phyloP scores from a whole-genome alignment of 768 basidiomycete species.

The Lentinula boryana region DNA sequence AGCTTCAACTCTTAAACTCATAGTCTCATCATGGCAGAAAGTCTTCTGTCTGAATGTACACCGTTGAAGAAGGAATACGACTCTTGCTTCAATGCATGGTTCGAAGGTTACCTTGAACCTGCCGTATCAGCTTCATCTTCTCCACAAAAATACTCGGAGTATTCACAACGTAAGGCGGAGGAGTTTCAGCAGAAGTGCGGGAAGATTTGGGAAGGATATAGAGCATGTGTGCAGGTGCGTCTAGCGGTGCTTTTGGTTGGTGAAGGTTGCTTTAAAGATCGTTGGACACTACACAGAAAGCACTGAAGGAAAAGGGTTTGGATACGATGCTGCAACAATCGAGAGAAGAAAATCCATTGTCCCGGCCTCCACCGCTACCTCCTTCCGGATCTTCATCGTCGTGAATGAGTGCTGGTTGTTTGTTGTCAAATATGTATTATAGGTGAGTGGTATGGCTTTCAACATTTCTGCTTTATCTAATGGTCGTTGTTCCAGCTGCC shows the following conservation, averaged over 20 bases:
- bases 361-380: constrained; percentile 47
- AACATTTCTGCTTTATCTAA: not conserved
- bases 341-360: constrained; percentile 70
- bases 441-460: not conserved
- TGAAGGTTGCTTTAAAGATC: not conserved
- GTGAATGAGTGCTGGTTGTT: not conserved
- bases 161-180: constrained; percentile 74
- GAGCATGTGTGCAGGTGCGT: constrained; percentile 76
- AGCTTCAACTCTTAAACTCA: not conserved
- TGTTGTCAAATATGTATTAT: not conserved
- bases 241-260: not conserved
- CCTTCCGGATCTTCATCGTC: not conserved
- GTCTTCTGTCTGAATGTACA: constrained; percentile 81
- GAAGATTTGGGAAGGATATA: constrained; percentile 74
- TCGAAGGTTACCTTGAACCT: constrained; percentile 93
- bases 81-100: constrained; percentile 96
- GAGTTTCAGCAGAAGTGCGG: constrained; percentile 89
- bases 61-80: constrained; percentile 88
- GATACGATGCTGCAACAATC: constrained; percentile 75
- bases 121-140: constrained; percentile 40
- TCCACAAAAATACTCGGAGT: constrained; percentile 44
- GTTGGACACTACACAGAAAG: constrained; percentile 44
- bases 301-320: constrained; percentile 72
- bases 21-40: constrained; percentile 57
- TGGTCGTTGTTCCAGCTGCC: not conserved